These are phyloP conservation scores for Apiotrichum sp. DNA, from an alignment of 1,284 basidiomycete genomes.

Conservation along the genomic window DNA sequence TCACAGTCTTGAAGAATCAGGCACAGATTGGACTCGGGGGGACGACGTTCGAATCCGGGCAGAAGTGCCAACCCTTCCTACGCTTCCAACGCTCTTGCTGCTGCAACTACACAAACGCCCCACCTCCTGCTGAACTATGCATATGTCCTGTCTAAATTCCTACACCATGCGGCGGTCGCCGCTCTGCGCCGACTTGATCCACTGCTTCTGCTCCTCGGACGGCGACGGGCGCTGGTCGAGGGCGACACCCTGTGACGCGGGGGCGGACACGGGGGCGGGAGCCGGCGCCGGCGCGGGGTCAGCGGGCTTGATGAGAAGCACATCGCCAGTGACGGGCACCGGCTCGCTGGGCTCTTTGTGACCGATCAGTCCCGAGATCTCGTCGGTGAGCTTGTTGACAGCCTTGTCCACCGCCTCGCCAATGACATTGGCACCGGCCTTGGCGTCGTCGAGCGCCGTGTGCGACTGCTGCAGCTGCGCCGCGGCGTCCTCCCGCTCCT, in stretches of 20 bases:
- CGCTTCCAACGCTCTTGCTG: too few relatives aligned
- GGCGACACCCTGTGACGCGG: not conserved
- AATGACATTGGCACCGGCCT: not conserved
- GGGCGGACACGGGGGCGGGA: too few relatives aligned
- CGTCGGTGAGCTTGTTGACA: not conserved
- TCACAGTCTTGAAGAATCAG: too few relatives aligned
- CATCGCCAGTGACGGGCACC: too few relatives aligned
- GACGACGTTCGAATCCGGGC: too few relatives aligned
- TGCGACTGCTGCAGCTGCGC: not conserved
- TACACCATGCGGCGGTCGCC: slow-evolving; percentile 11
- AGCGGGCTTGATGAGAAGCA: not conserved
- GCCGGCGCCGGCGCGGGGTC: not conserved
- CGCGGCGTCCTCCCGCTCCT: slow-evolving; percentile 1
- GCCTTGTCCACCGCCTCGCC: not conserved
- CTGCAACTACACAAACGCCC: too few relatives aligned
- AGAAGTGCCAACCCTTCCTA: too few relatives aligned
- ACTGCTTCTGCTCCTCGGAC: slow-evolving; percentile 1
- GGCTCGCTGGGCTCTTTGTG: not conserved
- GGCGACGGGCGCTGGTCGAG: not conserved
- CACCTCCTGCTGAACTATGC: not conserved
- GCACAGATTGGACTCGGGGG: too few relatives aligned
- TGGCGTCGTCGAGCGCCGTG: not conserved
- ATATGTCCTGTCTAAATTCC: not conserved
- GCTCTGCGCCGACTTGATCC: not conserved
- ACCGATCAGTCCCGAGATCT: not conserved